Conservation (phyloP, 352 stramenopile genomes). For the Globisporangium middletonii region DNA sequence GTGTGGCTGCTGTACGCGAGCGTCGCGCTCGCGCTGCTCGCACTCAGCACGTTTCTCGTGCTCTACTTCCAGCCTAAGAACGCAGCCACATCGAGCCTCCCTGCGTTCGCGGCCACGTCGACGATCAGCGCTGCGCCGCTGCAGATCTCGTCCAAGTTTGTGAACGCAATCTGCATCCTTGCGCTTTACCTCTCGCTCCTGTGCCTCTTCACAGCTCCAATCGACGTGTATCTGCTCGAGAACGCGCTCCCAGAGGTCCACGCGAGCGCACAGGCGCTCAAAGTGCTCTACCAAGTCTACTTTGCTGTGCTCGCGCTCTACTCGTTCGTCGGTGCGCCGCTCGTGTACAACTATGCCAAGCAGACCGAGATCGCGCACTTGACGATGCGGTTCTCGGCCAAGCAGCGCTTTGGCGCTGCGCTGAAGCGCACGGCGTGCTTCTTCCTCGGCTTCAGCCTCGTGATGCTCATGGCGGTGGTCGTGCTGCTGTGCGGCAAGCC, state of each 20-base stretch:
- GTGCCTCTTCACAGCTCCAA: slow-evolving; percentile 70
- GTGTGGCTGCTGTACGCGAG: slow-evolving; percentile 64
- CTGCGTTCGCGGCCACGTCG: slow-evolving; percentile 45
- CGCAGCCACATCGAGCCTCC: slow-evolving; percentile 39
- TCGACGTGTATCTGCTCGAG: slow-evolving; percentile 77
- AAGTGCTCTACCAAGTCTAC: slow-evolving; percentile 67
- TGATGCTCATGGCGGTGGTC: slow-evolving; percentile 63
- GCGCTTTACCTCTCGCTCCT: slow-evolving; percentile 67
- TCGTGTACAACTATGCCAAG: slow-evolving; percentile 79
- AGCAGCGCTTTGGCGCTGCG: slow-evolving; percentile 48
- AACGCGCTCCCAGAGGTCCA: slow-evolving; percentile 59
- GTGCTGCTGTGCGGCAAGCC: slow-evolving; percentile 75
- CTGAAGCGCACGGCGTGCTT: slow-evolving; percentile 75
- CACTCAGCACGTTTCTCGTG: slow-evolving; percentile 44
- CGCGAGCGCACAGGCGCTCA: slow-evolving; percentile 42
- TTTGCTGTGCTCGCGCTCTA: slow-evolving; percentile 56
- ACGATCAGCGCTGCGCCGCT: slow-evolving; percentile 54
- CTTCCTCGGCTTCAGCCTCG: slow-evolving; percentile 53
- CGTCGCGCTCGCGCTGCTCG: slow-evolving; percentile 50
- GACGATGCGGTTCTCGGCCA: slow-evolving; percentile 54
- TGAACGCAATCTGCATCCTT: slow-evolving; percentile 60
- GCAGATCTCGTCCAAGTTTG: slow-evolving; percentile 60
- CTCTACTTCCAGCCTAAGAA: slow-evolving; percentile 61
- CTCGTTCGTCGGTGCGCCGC: slow-evolving; percentile 62
- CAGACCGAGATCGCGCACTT: slow-evolving; percentile 83